phyloP scores from a whole-genome alignment of 2,329 filamentous ascomycete species.

The Blastomyces gilchristii region DNA sequence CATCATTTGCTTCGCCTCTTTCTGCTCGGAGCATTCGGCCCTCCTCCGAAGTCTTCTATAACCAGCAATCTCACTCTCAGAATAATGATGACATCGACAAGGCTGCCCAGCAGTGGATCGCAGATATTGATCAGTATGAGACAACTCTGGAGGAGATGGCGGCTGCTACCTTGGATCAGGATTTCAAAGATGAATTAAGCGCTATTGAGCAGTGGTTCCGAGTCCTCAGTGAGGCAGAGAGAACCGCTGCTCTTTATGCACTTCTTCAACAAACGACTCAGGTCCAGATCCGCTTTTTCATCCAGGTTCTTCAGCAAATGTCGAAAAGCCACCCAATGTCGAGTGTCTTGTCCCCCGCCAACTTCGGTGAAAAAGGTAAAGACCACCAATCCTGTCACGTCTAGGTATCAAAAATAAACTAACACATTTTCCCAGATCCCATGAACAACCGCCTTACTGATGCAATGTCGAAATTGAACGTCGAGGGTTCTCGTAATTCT shows the following conservation, averaged over 20 bases:
- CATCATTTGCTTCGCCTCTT: slow-evolving; percentile 61
- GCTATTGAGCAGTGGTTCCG: slow-evolving; percentile 99
- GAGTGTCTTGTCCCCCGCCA: slow-evolving; percentile 83
- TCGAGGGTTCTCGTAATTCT: slow-evolving; percentile 78
- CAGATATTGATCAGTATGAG: slow-evolving; percentile 97
- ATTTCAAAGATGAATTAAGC: slow-evolving; percentile 98
- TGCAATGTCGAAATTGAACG: slow-evolving; percentile 89
- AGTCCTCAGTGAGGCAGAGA: slow-evolving; percentile 89
- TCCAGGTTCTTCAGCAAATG: slow-evolving; percentile 98
- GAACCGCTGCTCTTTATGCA: slow-evolving; percentile 89
- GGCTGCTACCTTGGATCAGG: slow-evolving; percentile 93
- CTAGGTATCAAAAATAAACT: slow-evolving; percentile 11
- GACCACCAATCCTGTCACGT: slow-evolving; percentile 3
- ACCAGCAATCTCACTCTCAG: slow-evolving; percentile 60
- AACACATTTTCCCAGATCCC: slow-evolving; percentile 52
- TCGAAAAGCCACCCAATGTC: slow-evolving; percentile 97
- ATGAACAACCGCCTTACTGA: slow-evolving; percentile 95
- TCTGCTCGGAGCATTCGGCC: slow-evolving; percentile 75
- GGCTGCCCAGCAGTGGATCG: slow-evolving; percentile 95
- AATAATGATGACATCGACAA: slow-evolving; percentile 75
- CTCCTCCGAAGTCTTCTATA: slow-evolving; percentile 86
- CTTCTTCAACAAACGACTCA: slow-evolving; percentile 96
- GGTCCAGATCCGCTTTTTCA: slow-evolving; percentile 98
- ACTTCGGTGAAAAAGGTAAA: slow-evolving; percentile 84
- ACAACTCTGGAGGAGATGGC: slow-evolving; percentile 99